Percentiles rank a stretch among this genome's conserved stretches.
Evolutionary conservation across 225 moss, liverwort and hornwort genomes (phyloP).

Genomic region (Rhytidiadelphus loreus): DNA sequence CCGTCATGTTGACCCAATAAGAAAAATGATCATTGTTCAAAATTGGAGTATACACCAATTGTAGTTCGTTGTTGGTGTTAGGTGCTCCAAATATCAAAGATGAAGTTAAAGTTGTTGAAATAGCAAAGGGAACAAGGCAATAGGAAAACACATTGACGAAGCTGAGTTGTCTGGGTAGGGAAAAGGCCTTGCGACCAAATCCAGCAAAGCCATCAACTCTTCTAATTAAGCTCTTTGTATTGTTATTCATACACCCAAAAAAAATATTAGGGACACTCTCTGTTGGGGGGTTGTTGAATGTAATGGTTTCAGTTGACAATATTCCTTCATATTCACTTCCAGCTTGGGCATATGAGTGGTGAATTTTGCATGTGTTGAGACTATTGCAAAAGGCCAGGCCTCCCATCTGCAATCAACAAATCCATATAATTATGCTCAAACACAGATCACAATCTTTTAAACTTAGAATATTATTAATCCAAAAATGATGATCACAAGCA

Average conservation of each 20-base stretch:
- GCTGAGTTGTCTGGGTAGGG: background rate
- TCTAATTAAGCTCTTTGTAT: background rate
- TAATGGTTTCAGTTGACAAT: background rate
- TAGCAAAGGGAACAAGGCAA: background rate
- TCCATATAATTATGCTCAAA: background rate
- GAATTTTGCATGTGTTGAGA: background rate
- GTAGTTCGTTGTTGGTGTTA: background rate
- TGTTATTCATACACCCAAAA: background rate
- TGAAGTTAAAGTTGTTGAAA: background rate
- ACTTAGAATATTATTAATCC: no score
- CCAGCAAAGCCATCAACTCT: background rate
- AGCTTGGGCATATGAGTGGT: fast-evolving
- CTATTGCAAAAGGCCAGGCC: background rate
- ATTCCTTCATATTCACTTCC: background rate
- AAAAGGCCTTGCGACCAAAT: background rate
- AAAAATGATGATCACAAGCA: background rate
- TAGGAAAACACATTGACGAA: background rate
- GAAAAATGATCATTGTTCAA: fast-evolving
- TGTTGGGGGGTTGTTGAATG: background rate
- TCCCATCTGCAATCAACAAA: background rate
- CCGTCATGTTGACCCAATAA: background rate
- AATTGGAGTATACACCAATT: background rate
- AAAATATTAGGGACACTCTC: background rate
- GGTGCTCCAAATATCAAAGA: background rate
- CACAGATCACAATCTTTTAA: background rate